Evolutionary conservation across 148 eudicot species (phyloP).

Genomic region (Pouteria glomerata): DNA sequence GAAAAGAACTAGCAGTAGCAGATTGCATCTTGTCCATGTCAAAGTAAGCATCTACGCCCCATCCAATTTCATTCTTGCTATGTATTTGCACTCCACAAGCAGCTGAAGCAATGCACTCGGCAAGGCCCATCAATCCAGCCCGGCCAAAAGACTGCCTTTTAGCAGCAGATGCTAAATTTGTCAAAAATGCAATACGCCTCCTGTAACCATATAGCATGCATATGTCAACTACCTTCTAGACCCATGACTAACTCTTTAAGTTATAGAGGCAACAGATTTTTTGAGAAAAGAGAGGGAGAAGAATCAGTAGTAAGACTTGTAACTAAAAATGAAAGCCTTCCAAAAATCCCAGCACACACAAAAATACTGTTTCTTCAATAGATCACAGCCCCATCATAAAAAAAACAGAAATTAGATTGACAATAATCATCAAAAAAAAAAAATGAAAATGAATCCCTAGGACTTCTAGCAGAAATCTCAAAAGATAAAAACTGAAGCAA

Average conservation of each 20-base stretch:
- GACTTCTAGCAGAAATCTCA: neutral
- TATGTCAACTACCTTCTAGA: neutral
- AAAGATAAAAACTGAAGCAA: neutral
- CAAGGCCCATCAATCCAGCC: conserved; percentile 78
- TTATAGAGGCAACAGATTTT: neutral
- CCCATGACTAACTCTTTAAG: neutral
- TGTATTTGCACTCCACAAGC: conserved; percentile 27
- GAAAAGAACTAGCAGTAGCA: conserved; percentile 15
- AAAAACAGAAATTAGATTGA: neutral
- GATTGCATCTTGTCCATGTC: conserved; percentile 20
- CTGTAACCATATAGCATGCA: conserved; percentile 34
- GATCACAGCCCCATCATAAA: neutral
- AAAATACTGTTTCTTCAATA: neutral
- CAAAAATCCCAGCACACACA: neutral
- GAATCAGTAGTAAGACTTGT: neutral
- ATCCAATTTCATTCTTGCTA: conserved; percentile 15
- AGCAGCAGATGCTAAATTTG: conserved; percentile 56
- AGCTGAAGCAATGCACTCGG: conserved; percentile 58
- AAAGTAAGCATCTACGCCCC: conserved; percentile 15
- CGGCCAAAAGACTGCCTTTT: conserved; percentile 71
- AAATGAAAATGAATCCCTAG: no score
- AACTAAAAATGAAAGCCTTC: neutral
- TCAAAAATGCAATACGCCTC: conserved; percentile 52
- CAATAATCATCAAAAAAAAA: neutral
- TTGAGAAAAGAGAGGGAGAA: neutral